These are phyloP conservation scores for Galerina marginata DNA, from an alignment of 768 basidiomycete genomes.

Conservation along the genomic window DNA sequence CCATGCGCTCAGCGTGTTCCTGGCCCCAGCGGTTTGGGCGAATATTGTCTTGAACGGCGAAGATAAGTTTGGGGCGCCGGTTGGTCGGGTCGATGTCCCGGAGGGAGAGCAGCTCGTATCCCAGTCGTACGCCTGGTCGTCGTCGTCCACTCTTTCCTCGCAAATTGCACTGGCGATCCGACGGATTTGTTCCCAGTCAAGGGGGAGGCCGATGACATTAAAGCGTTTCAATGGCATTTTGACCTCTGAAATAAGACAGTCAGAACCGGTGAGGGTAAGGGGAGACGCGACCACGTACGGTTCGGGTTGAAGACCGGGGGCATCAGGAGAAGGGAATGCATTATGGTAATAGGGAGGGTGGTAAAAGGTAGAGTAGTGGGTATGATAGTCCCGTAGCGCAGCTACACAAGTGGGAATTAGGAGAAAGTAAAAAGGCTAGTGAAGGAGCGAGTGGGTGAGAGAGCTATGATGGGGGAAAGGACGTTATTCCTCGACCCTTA, in stretches of 20 bases:
- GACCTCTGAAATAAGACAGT: background rate
- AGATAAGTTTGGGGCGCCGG: background rate
- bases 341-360: background rate
- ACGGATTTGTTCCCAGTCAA: slow-evolving; percentile 4
- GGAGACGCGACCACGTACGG: background rate
- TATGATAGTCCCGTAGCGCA: background rate
- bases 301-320: background rate
- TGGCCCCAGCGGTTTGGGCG: background rate
- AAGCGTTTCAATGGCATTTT: background rate
- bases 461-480: background rate
- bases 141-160: background rate
- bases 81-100: background rate
- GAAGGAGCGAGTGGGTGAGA: background rate
- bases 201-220: background rate
- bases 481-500: background rate
- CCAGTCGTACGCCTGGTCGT: slow-evolving; percentile 1
- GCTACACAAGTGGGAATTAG: background rate
- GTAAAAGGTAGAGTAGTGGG: background rate
- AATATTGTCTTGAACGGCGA: slow-evolving; percentile 2
- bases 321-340: background rate
- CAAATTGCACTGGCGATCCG: slow-evolving; percentile 1
- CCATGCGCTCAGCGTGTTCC: background rate
- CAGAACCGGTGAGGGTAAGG: background rate
- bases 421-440: background rate
- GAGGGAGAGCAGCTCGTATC: background rate